Evolutionary conservation across 192 early-diverging fungal genomes (phyloP).

Genomic region (Mycoemilia scoparia): DNA sequence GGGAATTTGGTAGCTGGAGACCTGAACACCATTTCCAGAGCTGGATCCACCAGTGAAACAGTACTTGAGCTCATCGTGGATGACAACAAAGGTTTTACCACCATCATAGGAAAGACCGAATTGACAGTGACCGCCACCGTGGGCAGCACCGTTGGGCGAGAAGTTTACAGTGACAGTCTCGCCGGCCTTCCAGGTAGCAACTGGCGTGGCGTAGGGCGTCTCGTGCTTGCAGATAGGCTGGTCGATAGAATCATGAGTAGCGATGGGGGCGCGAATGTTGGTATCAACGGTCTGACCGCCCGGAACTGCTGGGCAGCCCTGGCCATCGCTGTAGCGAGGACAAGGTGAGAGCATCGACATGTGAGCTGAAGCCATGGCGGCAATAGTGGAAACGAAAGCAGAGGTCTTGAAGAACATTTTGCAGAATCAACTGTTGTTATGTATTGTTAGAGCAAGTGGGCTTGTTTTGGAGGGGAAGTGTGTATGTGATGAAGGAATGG

Average conservation of each 20-base stretch:
- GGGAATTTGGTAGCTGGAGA: constrained; percentile 3
- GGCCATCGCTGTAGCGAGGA: constrained; percentile 22
- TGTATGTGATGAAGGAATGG: no score
- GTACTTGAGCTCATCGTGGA: constrained; percentile 23
- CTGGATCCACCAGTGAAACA: constrained; percentile 13
- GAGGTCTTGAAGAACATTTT: background rate
- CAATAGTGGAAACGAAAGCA: constrained; percentile 1
- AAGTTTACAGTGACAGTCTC: constrained; percentile 16
- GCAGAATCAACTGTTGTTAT: no score
- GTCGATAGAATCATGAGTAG: constrained; percentile 10
- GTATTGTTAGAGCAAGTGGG: no score
- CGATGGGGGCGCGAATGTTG: constrained; percentile 22
- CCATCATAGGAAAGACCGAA: constrained; percentile 45
- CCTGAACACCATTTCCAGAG: constrained; percentile 10
- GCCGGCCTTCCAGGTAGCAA: constrained; percentile 18
- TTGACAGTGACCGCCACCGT: constrained; percentile 35
- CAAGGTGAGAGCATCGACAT: constrained; percentile 17
- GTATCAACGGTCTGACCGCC: constrained; percentile 14
- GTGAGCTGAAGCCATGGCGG: constrained; percentile 6
- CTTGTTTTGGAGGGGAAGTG: no score
- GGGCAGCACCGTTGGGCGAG: constrained; percentile 8
- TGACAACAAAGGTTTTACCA: constrained; percentile 38
- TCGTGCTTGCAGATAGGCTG: constrained; percentile 12
- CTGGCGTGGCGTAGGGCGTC: constrained; percentile 14
- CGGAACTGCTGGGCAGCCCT: constrained; percentile 15